Evolutionary conservation across 352 stramenopile genomes (phyloP), one percentile per base, ranked within the genome.

Genomic region (Globisporangium mamillatum): DNA sequence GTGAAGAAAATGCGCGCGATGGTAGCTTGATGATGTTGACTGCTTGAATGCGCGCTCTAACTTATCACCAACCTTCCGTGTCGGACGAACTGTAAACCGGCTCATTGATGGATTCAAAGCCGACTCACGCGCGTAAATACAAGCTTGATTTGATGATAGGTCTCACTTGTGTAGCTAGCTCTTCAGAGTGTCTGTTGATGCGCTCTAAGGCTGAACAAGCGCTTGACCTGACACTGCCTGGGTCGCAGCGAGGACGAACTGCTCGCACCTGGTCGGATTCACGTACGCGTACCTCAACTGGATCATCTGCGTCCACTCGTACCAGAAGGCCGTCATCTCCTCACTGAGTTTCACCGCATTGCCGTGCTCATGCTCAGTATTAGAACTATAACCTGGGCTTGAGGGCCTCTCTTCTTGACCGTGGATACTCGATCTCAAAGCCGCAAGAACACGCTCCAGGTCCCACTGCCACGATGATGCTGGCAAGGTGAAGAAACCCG

Each of bases 251-350:
- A 22, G 29, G 22, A 69, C 20, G 34, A 72, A 53, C 32, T 64
- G 64, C 29, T 46, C 60, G 18, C 80, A 86, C 10, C 78, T 67
- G 20, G 67, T 44, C 20, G 59, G 65, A 16, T 80, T 63, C 12
- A 83, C n/a, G 38, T 80, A 83, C 64, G 78, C 80, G 50, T 83
- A 84, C 60, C 77, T 88, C 57, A 86, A 66, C 25, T 79, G 46
- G 72, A 88, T 82, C 52, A 79, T 73, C 54, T 79, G 67, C 24
- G 67, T 54, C 75, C 76, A 88, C 52, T 63, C 67, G 34, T 44
- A 53, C 60, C 60, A 64, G 46, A 64, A 72, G 2, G 60, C 62
- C 32, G 58, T 25, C 32, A 61, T 44, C 36, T 70, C 65, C 0
- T 20, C 22, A 14, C 53, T 29, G 16, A 54, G 53, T 52, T 63